Evolutionary conservation across 2,329 filamentous ascomycete genomes (phyloP), one percentile per base, ranked within the genome.

Genomic region (Penicillium digitatum): DNA sequence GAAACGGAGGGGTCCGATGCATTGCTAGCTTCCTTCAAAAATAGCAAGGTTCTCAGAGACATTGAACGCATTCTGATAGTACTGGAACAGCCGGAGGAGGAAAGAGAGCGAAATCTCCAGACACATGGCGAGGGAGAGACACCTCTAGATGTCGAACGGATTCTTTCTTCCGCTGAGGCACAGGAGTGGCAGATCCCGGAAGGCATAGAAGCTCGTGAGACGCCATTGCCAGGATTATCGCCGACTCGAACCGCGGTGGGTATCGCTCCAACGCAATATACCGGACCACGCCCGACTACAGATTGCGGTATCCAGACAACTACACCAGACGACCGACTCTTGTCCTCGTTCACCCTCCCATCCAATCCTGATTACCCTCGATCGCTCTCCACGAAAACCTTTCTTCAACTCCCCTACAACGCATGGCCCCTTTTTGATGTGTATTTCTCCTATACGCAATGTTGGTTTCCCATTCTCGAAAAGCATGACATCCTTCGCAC

Each of bases 371-470:
- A 53, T 26, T 44, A 58, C 14, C 35, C 56, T 16, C 58, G 34
- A 56, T 52, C 55, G 18, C 48, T 44, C 24, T 53, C 60, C 12
- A 54, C 37, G 32, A 57, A 47, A 48, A 26, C 40, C 16, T 35
- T 84, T 80, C 16, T 65, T 70, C 16, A 80, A 82, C 64, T 82
- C 79, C 66, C 85, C 78, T 75, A 65, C 16, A 72, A 73, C 49
- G 66, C 68, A 26, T 72, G 70, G 69, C 76, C 80, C 2, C 77
- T 91, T 4, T 74, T 91, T 37, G 86, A 90, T 61, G 79, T 87
- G 5, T 91, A 90, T 67, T 88, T 89, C 56, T 82, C 87, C 1
- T 89, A 89, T 62, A 89, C 86, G 0, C 87, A 91, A 67, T 84
- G 82, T 50, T 92, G 88, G 88, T 79, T 92, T 26, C 88, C 88